Base-by-base conservation (phyloP, 306 rosid species). In the Sicyos baderoa region DNA sequence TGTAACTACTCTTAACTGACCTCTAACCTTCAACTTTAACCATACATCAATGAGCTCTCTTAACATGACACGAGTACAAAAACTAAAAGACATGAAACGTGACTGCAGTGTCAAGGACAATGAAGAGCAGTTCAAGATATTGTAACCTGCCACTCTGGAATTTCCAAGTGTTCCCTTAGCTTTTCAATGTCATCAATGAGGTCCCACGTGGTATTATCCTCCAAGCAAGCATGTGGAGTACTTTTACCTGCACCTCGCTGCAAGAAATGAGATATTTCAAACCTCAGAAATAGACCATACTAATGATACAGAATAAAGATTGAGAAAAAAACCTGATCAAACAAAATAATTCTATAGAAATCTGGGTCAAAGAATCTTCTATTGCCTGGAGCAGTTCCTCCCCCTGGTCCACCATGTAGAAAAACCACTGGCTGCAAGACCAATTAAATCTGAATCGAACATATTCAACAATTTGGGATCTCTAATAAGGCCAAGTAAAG, bases 331-430 rank as follows among this genome's bases (percentile, higher is more conserved):
- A 93, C 97, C 95, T 93, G 98, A 82, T 93, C 96, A 83, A 89
- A 86, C 61, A 93, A 78, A 74, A 93, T 76, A 77, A 89, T 88
- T 62, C 89, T 77, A 73, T 83, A 86, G 72, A 89, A 93, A 1
- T 85, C 88, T 13, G 98, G 98, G 81, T 93, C 96, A 71, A 93
- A 89, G 76, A 93, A 82, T 78, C 68, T 83, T 62, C 96, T 63
- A 74, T 89, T 93, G 63, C 80, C 85, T 0, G 98, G 90, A n/a
- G 90, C 55, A 67, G 98, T 93, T 74, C 98, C 95, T 55, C 96
- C 98, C 78, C 98, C 97, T 16, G 97, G 98, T 49, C 97, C 98
- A 48, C 98, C 98, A 71, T 93, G 98, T 76, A 93, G 82, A 83
- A 89, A 89, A 53, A 89, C 73, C 74, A 89, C 94, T 6, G 97